These are phyloP conservation scores for Tolypocladium paradoxum DNA, from an alignment of 2,329 filamentous ascomycete genomes.

Conservation along the genomic window DNA sequence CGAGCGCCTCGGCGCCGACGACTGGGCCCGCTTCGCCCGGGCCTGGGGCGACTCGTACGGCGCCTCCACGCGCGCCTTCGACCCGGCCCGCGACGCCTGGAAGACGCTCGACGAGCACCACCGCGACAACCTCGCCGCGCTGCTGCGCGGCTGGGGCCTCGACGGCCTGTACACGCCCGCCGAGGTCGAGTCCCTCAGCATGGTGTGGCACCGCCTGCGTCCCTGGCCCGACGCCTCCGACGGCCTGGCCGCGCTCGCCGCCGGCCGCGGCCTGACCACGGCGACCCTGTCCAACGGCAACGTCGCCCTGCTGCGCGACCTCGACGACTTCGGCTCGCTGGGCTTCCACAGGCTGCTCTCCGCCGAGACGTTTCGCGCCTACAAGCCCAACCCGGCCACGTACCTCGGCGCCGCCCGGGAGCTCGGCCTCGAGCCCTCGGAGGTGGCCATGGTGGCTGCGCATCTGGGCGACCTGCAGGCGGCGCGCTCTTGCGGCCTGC, in stretches of 20 bases:
- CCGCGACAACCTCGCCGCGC: conserved; percentile 44
- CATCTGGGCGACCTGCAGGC: conserved; percentile 60
- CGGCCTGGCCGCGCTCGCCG: conserved; percentile 43
- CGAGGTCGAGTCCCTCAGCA: conserved; percentile 53
- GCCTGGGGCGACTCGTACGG: conserved; percentile 59
- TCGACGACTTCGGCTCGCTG: conserved; percentile 46
- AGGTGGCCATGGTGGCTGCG: conserved; percentile 70
- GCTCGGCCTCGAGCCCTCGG: conserved; percentile 42
- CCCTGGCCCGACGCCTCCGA: conserved; percentile 55
- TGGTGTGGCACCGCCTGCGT: conserved; percentile 60
- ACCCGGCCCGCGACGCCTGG: conserved; percentile 39
- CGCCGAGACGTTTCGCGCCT: conserved; percentile 59
- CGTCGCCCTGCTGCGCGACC: conserved; percentile 50
- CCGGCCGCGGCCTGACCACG: conserved; percentile 41
- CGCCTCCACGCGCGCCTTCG: conserved; percentile 45
- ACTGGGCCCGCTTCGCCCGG: conserved; percentile 57
- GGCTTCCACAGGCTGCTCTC: conserved; percentile 54
- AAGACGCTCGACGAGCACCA: conserved; percentile 66
- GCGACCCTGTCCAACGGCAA: conserved; percentile 71
- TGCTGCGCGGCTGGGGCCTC: conserved; percentile 47
- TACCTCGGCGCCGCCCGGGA: conserved; percentile 57
- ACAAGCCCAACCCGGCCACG: conserved; percentile 59
- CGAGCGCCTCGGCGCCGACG: conserved; percentile 36
- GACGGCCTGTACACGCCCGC: conserved; percentile 48
- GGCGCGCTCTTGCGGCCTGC: conserved; percentile 52